Percentiles rank a stretch among this genome's conserved stretches.
phyloP scores from a whole-genome alignment of 345 rosid species.

The Passiflora organensis region DNA sequence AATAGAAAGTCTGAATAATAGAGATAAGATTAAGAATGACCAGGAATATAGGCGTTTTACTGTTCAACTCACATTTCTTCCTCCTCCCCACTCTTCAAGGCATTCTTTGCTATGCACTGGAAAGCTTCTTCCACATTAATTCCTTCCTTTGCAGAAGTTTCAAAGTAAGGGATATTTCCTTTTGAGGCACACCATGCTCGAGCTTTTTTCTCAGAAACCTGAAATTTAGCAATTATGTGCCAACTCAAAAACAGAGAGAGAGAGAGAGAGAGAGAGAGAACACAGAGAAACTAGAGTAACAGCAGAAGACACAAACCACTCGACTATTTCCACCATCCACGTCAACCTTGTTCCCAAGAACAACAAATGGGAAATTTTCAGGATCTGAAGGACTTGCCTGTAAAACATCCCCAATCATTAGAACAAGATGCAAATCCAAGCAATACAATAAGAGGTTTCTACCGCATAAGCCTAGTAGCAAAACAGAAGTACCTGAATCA shows the following conservation, averaged over 20 bases:
- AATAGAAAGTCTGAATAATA: not conserved
- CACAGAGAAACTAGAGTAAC: not conserved
- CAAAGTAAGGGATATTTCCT: slow-evolving; percentile 95
- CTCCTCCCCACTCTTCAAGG: slow-evolving; percentile 84
- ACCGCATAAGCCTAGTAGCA: not conserved
- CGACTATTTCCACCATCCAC: slow-evolving; percentile 36
- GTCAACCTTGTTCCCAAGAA: slow-evolving; percentile 33
- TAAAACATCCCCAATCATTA: not conserved
- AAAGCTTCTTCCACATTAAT: slow-evolving; percentile 96
- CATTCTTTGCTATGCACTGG: slow-evolving; percentile 90
- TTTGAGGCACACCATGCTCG: slow-evolving; percentile 98
- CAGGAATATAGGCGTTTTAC: too few relatives aligned
- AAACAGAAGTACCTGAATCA: slow-evolving; percentile 52
- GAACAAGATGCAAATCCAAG: not conserved
- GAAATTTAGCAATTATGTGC: not conserved
- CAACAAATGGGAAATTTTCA: slow-evolving; percentile 37
- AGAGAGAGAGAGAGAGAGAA: not conserved
- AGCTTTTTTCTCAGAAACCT: slow-evolving; percentile 97
- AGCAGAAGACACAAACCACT: slow-evolving; percentile 20
- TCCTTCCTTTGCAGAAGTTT: slow-evolving; percentile 98
- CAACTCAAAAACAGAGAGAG: not conserved
- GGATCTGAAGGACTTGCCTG: slow-evolving; percentile 40
- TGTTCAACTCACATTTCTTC: slow-evolving; percentile 77
- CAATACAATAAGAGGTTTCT: not conserved
- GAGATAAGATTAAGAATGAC: not conserved